Evolutionary conservation across 352 stramenopile species (phyloP).

Genomic region (Pythium myriotylum): DNA sequence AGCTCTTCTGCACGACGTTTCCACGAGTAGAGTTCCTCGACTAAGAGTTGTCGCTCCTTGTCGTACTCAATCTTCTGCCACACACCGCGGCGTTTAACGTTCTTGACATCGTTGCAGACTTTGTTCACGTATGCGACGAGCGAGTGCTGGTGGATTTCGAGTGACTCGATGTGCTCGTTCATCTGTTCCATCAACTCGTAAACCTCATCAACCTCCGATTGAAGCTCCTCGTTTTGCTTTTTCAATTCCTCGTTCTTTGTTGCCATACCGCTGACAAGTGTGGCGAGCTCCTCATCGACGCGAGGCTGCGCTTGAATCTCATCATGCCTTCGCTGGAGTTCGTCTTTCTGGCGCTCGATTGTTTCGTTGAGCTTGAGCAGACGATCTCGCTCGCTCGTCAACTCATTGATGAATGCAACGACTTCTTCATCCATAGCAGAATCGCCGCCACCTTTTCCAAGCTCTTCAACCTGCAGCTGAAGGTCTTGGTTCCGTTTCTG

Average conservation of each 20-base stretch:
- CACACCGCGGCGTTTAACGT: conserved; percentile 27
- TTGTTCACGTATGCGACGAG: conserved; percentile 30
- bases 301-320: conserved; percentile 18
- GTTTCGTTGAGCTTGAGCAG: conserved; percentile 5
- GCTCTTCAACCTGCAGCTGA: conserved; percentile 8
- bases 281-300: conserved; percentile 19
- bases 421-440: conserved; percentile 2
- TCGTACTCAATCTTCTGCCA: conserved; percentile 35
- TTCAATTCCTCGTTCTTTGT: conserved; percentile 20
- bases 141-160: conserved; percentile 25
- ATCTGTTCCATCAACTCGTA: conserved; percentile 29
- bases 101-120: conserved; percentile 29
- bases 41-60: conserved; percentile 29
- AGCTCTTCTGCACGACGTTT: conserved; percentile 23
- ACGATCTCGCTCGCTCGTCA: conserved; percentile 11
- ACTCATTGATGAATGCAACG: conserved; percentile 8
- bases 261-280: conserved; percentile 10
- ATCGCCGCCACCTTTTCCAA: not conserved
- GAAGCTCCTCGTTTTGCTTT: conserved; percentile 23
- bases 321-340: conserved; percentile 8
- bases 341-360: conserved; percentile 12
- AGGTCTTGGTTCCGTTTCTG: conserved; percentile 8
- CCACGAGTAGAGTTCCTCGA: conserved; percentile 31
- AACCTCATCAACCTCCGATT: conserved; percentile 20
- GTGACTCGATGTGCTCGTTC: conserved; percentile 27